These are phyloP conservation scores for Puccinia coronata DNA, from an alignment of 1,284 basidiomycete species.

Conservation along the genomic window DNA sequence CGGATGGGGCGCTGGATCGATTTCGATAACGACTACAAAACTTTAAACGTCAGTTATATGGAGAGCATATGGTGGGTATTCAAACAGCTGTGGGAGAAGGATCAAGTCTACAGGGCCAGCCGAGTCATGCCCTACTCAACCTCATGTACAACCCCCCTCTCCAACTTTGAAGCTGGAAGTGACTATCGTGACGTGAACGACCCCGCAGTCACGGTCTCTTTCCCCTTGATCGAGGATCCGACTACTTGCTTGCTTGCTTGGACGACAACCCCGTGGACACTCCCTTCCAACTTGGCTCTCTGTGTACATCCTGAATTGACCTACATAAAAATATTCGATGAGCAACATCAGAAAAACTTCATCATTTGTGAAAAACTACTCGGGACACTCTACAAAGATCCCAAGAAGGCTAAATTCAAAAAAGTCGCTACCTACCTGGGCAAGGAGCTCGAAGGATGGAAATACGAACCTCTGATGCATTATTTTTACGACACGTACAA, in stretches of 20 bases:
- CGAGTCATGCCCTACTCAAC: slow-evolving; percentile 99
- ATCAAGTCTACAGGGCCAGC: slow-evolving; percentile 89
- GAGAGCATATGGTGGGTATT: slow-evolving; percentile 99
- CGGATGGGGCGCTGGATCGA: slow-evolving; percentile 99
- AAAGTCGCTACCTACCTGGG: slow-evolving; percentile 84
- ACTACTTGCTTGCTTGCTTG: slow-evolving; percentile 88
- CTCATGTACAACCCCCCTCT: slow-evolving; percentile 91
- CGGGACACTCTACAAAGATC: slow-evolving; percentile 90
- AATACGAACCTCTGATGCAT: slow-evolving; percentile 92
- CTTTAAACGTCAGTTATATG: slow-evolving; percentile 90
- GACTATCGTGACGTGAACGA: slow-evolving; percentile 93
- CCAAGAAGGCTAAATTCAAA: slow-evolving; percentile 95
- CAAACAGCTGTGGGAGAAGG: slow-evolving; percentile 84
- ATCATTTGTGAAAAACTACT: slow-evolving; percentile 89
- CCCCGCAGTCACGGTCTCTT: slow-evolving; percentile 89
- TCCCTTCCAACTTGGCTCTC: slow-evolving; percentile 90
- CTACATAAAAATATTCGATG: slow-evolving; percentile 96
- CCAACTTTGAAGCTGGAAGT: slow-evolving; percentile 95
- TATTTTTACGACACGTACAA: slow-evolving; percentile 95
- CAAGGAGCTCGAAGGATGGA: slow-evolving; percentile 90
- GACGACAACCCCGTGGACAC: slow-evolving; percentile 99
- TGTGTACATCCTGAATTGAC: slow-evolving; percentile 95
- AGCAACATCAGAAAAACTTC: slow-evolving; percentile 82
- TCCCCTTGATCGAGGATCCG: slow-evolving; percentile 89
- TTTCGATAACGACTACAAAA: slow-evolving; percentile 99